phyloP scores from a whole-genome alignment of 768 basidiomycete species.

The Fibroporia radiculosa region DNA sequence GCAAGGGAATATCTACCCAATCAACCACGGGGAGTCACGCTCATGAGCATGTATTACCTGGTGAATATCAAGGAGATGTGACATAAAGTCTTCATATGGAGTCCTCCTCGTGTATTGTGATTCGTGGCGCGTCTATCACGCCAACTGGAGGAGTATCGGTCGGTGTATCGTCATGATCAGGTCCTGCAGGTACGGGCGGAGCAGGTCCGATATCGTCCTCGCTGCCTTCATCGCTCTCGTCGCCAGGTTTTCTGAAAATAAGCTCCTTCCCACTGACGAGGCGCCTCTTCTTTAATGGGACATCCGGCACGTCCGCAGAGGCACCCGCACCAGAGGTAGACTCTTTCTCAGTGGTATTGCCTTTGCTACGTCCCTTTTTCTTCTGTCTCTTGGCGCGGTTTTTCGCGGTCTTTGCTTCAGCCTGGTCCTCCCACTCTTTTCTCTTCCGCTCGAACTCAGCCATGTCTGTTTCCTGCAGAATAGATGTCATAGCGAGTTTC shows the following conservation, averaged over 20 bases:
- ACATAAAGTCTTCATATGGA: not conserved
- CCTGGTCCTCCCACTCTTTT: slow-evolving; percentile 57
- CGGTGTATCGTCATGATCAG: not conserved
- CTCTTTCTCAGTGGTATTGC: slow-evolving; percentile 18
- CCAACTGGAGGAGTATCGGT: slow-evolving; percentile 10
- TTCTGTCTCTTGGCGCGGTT: slow-evolving; percentile 92
- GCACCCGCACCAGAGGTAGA: slow-evolving; percentile 12
- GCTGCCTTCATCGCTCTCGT: slow-evolving; percentile 36
- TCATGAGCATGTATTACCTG: no score
- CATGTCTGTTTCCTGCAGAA: slow-evolving; percentile 55
- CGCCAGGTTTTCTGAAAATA: slow-evolving; percentile 45
- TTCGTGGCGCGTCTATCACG: slow-evolving; percentile 29
- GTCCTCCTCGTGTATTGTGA: slow-evolving; percentile 47
- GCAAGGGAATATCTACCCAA: no score
- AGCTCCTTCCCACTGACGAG: slow-evolving; percentile 74
- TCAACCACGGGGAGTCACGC: no score
- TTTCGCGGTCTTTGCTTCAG: slow-evolving; percentile 89
- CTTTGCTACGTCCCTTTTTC: slow-evolving; percentile 71
- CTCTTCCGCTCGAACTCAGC: slow-evolving; percentile 72
- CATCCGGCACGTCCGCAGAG: slow-evolving; percentile 20
- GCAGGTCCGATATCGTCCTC: slow-evolving; percentile 18
- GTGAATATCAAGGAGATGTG: no score
- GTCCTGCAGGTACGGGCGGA: slow-evolving; percentile 4
- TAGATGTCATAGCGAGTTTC: slow-evolving; percentile 2
- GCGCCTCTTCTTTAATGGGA: slow-evolving; percentile 70